Evolutionary conservation across 1,139 yeast species (phyloP).

Genomic region (Yamadazyma aaseri): DNA sequence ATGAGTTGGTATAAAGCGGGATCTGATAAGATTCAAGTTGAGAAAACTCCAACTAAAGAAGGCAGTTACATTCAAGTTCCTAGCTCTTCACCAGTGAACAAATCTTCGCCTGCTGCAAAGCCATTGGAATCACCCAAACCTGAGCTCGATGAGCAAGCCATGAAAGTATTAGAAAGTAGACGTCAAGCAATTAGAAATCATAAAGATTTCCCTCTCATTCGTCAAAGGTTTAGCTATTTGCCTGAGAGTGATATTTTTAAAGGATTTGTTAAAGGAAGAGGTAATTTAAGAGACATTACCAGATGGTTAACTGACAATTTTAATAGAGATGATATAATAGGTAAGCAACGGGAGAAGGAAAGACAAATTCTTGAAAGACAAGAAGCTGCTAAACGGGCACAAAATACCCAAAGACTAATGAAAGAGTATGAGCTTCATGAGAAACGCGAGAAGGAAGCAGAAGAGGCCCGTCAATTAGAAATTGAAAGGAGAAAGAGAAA

Average conservation of each 20-base stretch:
- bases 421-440: constrained; percentile 15
- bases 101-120: constrained; percentile 21
- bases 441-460: constrained; percentile 8
- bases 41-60: constrained; percentile 19
- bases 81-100: constrained; percentile 35
- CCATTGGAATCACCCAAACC: constrained; percentile 8
- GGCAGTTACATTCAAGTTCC: constrained; percentile 33
- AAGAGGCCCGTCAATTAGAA: constrained; percentile 7
- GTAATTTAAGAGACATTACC: constrained; percentile 55
- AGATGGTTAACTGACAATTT: constrained; percentile 44
- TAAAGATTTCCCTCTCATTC: constrained; percentile 49
- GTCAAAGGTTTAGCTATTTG: constrained; percentile 45
- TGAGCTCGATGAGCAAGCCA: constrained; percentile 22
- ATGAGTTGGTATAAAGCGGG: constrained; percentile 37
- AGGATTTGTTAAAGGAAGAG: constrained; percentile 60
- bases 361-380: constrained; percentile 15
- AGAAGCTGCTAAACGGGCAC: constrained; percentile 16
- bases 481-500: constrained; percentile 9
- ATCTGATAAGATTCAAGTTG: constrained; percentile 16
- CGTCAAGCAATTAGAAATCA: constrained; percentile 42
- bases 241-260: constrained; percentile 54
- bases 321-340: constrained; percentile 29
- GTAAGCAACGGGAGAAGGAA: constrained; percentile 23
- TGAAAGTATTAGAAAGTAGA: constrained; percentile 32
- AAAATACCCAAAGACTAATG: constrained; percentile 13